Evolutionary conservation across 2,329 filamentous ascomycete genomes (phyloP), one percentile per base, ranked within the genome.

Genomic region (Aureobasidium sp.): DNA sequence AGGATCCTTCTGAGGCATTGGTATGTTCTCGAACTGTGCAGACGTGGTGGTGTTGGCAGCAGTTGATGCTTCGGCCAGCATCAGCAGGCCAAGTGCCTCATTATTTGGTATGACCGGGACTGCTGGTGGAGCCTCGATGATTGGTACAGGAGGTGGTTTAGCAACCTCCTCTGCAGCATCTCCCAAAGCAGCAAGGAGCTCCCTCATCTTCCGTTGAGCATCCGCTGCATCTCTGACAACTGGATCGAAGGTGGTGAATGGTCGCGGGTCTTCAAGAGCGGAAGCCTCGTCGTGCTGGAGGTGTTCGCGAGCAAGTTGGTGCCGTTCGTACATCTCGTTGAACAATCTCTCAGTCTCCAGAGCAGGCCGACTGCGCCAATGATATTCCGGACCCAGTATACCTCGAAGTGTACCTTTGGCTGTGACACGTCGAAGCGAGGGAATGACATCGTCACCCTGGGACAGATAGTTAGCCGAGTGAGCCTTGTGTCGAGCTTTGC

Each of bases 181-280:
- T 63, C 61, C 69, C 23, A 64, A 72, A 63, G 74, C 72, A 53
- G 72, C 67, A 6, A 66, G 68, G 45, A 66, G 67, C 4, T 42
- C 50, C 21, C 67, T 63, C 43, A 75, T 68, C 50, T 75, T 73
- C 59, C 69, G 69, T 51, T 70, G 69, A 47, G 71, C 72, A 21
- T 70, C 64, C 10, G 75, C 75, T 46, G 73, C 69, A n/a, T 74
- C 69, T 35, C 77, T 73, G 53, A 73, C 69, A 29, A 71, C 70
- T 13, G 69, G 70, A 64, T 74, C 73, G 65, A 74, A 77, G 35
- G 68, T 68, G 7, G 76, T 76, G 63, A 78, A 79, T 7, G 69
- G 68, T 10, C 64, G 62, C 33, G 55, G 54, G 43, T 50, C 50
- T 25, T 29, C 31, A 57, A 58, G 13, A 55, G 58, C 25, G 62